Conservation (phyloP, 1,284 basidiomycete genomes). For the Marasmius sp. region DNA sequence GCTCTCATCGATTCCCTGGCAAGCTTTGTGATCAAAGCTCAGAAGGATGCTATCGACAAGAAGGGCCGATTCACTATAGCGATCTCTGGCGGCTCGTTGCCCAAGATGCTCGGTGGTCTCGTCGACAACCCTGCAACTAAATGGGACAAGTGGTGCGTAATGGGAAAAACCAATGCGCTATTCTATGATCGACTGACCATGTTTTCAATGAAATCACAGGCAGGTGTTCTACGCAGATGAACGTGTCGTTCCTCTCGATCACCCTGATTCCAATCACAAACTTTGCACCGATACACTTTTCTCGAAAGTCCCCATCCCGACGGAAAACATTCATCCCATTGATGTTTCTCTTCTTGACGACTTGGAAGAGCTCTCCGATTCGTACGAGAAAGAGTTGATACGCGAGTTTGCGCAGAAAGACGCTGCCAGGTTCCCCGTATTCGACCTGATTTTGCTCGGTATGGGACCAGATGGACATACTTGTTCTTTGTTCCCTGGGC, state of each 20-base stretch:
- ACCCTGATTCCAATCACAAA: slow-evolving; percentile 89
- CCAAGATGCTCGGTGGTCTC: slow-evolving; percentile 79
- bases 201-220: slow-evolving; percentile 47
- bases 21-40: slow-evolving; percentile 83
- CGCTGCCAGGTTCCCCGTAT: slow-evolving; percentile 90
- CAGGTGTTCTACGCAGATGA: slow-evolving; percentile 98
- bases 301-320: slow-evolving; percentile 81
- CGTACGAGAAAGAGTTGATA: slow-evolving; percentile 93
- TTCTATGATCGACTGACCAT: slow-evolving; percentile 7
- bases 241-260: slow-evolving; percentile 90
- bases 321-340: slow-evolving; percentile 83
- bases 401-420: slow-evolving; percentile 88
- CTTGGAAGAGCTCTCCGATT: slow-evolving; percentile 87
- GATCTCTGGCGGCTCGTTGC: slow-evolving; percentile 91
- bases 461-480: slow-evolving; percentile 97
- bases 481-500: slow-evolving; percentile 92
- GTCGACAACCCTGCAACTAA: slow-evolving; percentile 75
- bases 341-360: slow-evolving; percentile 71
- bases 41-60: slow-evolving; percentile 87
- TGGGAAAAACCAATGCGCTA: background rate
- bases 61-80: slow-evolving; percentile 91
- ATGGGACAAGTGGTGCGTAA: slow-evolving; percentile 89
- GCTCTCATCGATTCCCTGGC: slow-evolving; percentile 70
- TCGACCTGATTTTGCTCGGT: slow-evolving; percentile 92
- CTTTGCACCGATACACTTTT: slow-evolving; percentile 81